phyloP scores from a whole-genome alignment of 768 basidiomycete genomes.

The Boletus eberwhitei region DNA sequence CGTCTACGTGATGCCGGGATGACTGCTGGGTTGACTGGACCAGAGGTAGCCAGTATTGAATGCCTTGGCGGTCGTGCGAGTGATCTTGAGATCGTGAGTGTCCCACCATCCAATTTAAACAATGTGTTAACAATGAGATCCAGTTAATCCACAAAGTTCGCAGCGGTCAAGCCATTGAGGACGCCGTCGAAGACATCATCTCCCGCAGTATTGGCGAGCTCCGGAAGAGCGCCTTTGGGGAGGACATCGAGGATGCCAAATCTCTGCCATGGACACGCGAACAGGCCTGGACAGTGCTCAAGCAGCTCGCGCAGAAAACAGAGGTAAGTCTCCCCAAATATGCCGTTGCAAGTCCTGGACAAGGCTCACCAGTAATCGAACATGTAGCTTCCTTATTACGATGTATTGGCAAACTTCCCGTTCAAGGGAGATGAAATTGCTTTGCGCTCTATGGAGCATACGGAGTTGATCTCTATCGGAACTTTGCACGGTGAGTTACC shows the following conservation, averaged over 20 bases:
- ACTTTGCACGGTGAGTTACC: slow-evolving; percentile 60
- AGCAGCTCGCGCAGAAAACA: slow-evolving; percentile 59
- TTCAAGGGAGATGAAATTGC: slow-evolving; percentile 90
- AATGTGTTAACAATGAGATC: background rate
- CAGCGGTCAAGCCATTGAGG: slow-evolving; percentile 65
- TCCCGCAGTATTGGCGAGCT: slow-evolving; percentile 75
- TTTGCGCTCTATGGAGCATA: slow-evolving; percentile 82
- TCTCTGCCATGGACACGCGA: slow-evolving; percentile 77
- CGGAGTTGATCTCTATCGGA: slow-evolving; percentile 79
- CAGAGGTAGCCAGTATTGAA: slow-evolving; percentile 59
- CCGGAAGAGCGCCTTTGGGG: slow-evolving; percentile 89
- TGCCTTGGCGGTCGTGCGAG: slow-evolving; percentile 88
- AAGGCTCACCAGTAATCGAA: background rate
- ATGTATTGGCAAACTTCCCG: slow-evolving; percentile 75
- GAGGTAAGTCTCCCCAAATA: slow-evolving; percentile 45
- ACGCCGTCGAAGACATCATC: slow-evolving; percentile 90
- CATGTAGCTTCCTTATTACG: slow-evolving; percentile 72
- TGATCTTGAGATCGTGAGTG: slow-evolving; percentile 77
- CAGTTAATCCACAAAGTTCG: slow-evolving; percentile 86
- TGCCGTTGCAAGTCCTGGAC: slow-evolving; percentile 20
- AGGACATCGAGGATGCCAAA: slow-evolving; percentile 87
- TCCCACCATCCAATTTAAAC: background rate
- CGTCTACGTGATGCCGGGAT: slow-evolving; percentile 64
- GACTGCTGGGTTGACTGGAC: slow-evolving; percentile 48
- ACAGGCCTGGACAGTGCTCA: slow-evolving; percentile 85